Percentiles rank a stretch among this genome's conserved stretches.
Conservation (phyloP, 1,284 basidiomycete genomes). For the Ganoderma leucocontextum region DNA sequence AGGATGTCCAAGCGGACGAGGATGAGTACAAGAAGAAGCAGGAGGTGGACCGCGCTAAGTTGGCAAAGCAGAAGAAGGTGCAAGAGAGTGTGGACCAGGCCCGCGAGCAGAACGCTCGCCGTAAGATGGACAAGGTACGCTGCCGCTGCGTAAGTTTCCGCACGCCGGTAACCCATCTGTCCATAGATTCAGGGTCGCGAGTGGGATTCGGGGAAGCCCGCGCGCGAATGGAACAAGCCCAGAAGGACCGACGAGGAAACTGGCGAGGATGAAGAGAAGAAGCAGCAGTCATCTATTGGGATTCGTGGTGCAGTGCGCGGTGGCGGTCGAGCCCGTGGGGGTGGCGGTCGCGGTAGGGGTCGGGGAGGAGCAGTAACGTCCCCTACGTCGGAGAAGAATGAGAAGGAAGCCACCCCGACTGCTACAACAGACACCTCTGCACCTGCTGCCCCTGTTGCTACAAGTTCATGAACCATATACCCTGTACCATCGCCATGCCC, state of each 20-base stretch:
- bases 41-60: slow-evolving; percentile 62
- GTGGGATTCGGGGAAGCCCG: slow-evolving; percentile 82
- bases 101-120: slow-evolving; percentile 77
- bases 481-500: slow-evolving; percentile 27
- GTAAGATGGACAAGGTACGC: slow-evolving; percentile 74
- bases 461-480: slow-evolving; percentile 33
- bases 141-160: neutral
- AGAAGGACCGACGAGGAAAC: slow-evolving; percentile 33
- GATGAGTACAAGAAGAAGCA: slow-evolving; percentile 76
- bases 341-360: slow-evolving; percentile 24
- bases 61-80: slow-evolving; percentile 64
- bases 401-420: slow-evolving; percentile 21
- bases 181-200: slow-evolving; percentile 66
- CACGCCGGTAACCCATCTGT: neutral
- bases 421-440: slow-evolving; percentile 17
- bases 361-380: slow-evolving; percentile 33
- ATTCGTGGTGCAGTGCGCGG: slow-evolving; percentile 41
- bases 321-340: slow-evolving; percentile 34
- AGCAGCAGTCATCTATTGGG: slow-evolving; percentile 33
- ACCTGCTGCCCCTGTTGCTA: slow-evolving; percentile 19
- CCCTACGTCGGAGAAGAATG: slow-evolving; percentile 25
- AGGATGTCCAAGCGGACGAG: slow-evolving; percentile 83
- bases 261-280: slow-evolving; percentile 29
- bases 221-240: slow-evolving; percentile 50
- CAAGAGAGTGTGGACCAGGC: slow-evolving; percentile 73